phyloP scores from a whole-genome alignment of 148 eudicot species.

The Vaccinium macrocarpon region DNA sequence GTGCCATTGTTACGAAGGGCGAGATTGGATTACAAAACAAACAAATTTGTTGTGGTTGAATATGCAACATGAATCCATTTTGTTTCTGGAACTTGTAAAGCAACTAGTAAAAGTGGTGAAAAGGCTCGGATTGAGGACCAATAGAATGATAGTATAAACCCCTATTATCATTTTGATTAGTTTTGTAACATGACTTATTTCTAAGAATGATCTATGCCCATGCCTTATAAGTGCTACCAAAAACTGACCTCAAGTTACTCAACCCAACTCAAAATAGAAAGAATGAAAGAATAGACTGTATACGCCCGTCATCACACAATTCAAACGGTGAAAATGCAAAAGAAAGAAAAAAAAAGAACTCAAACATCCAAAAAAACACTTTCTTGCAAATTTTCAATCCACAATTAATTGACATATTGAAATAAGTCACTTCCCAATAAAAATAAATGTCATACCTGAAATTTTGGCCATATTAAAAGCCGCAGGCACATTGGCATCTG shows the following conservation, averaged over 20 bases:
- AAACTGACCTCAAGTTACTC: background rate
- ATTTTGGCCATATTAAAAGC: constrained; percentile 43
- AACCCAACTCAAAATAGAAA: background rate
- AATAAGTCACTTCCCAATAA: background rate
- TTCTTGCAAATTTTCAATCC: background rate
- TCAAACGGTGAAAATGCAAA: background rate
- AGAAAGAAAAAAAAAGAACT: background rate
- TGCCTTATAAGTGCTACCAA: background rate
- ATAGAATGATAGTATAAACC: background rate
- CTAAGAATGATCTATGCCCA: background rate
- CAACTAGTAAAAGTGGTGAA: background rate
- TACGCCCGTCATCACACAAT: background rate
- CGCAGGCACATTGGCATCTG: constrained; percentile 64
- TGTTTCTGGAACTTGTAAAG: background rate
- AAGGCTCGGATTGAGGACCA: background rate
- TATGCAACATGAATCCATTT: background rate
- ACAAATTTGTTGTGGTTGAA: background rate
- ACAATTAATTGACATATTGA: background rate
- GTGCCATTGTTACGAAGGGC: background rate
- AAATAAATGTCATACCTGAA: constrained; percentile 49
- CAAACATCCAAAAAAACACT: background rate
- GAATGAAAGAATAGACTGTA: background rate
- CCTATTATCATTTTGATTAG: background rate
- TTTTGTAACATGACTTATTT: background rate
- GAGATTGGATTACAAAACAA: background rate